Base-by-base conservation (phyloP, 2,329 filamentous ascomycete genomes). In the Cercospora brassicicola region DNA sequence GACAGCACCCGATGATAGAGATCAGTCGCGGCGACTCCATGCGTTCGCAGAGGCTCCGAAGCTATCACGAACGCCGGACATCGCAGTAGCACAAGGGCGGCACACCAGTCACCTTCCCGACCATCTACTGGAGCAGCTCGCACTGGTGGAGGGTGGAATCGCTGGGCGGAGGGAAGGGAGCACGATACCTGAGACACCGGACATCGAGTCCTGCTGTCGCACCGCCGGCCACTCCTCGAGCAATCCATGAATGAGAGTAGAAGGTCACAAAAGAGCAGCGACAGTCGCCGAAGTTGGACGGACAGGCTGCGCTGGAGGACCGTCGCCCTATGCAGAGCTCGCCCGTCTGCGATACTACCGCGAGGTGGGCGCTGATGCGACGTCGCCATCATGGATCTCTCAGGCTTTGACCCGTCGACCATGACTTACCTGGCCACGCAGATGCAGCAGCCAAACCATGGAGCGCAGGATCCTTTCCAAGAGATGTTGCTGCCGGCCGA, bases 391-490 rank as follows among this genome's bases (percentile, higher is more conserved):
- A 74, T 76, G 72, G 72, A 76, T 61, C 65, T 71, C 63, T 70
- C 73, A 8, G 69, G 73, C 60, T 76, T 77, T 71, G 76, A 77
- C 62, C 72, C 76, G 59, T 71, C 74, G 42, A 76, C 76, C 56
- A 88, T 89, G 87, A 85, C 86, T 74, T 89, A 88, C 75, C 79
- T 88, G 79, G 83, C 84, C 65, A 85, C 84, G 72, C 85, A 86
- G 71, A 81, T 88, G 76, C 83, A 84, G 65, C 83, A 88, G 69
- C 82, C 84, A 59, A 83, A 84, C 76, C 81, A 85, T 60, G 82
- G 84, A 65, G 80, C 81, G 62, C 69, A 75, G 10, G 79, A 82
- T 72, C 78, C 80, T 48, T 78, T 76, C 62, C 70, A 75, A 75
- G 79, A 83, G 26, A 82, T 85, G 76, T 78, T 83, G n/a, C 79